A percentile compares a stretch with the other conserved stretches of the same genome.
These are phyloP conservation scores for Citrus glauca DNA, from an alignment of 345 rosid species.

Conservation along the genomic window DNA sequence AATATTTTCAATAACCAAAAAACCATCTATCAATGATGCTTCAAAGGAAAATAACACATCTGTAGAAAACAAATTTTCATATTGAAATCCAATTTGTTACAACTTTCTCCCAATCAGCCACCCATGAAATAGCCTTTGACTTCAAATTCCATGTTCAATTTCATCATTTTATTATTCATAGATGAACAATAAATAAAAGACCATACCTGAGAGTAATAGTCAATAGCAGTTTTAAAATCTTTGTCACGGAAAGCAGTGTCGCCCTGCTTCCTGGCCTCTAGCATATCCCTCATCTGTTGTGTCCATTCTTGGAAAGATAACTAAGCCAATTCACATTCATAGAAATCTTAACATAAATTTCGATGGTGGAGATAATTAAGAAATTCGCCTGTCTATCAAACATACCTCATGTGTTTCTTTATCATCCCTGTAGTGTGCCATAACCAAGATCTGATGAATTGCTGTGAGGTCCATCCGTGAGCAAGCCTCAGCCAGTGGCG, in stretches of 20 bases:
- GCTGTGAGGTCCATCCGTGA: conserved; percentile 94
- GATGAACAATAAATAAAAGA: background rate
- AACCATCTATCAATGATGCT: background rate
- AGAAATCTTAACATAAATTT: conserved; percentile 15
- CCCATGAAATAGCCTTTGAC: background rate
- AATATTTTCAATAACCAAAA: background rate
- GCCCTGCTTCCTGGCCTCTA: conserved; percentile 90
- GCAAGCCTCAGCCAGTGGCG: conserved; percentile 94
- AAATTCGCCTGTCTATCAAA: background rate
- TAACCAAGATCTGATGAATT: conserved; percentile 85
- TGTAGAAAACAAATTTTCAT: background rate
- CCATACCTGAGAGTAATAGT: conserved; percentile 88
- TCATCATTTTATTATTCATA: background rate
- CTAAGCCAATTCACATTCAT: conserved; percentile 36
- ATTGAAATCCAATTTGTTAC: background rate
- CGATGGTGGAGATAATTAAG: background rate
- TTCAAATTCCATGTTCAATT: background rate
- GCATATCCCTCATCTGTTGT: conserved; percentile 94
- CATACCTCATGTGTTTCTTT: conserved; percentile 89
- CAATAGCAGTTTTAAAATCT: conserved; percentile 90
- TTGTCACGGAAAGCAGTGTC: conserved; percentile 91
- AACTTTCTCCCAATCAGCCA: background rate
- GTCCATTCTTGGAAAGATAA: conserved; percentile 99
- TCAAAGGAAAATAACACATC: background rate
- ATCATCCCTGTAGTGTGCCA: conserved; percentile 89